A percentile compares a stretch with the other conserved stretches of the same genome.
phyloP scores from a whole-genome alignment of 2,329 filamentous ascomycete species.

The Neofusicoccum cordaticola region DNA sequence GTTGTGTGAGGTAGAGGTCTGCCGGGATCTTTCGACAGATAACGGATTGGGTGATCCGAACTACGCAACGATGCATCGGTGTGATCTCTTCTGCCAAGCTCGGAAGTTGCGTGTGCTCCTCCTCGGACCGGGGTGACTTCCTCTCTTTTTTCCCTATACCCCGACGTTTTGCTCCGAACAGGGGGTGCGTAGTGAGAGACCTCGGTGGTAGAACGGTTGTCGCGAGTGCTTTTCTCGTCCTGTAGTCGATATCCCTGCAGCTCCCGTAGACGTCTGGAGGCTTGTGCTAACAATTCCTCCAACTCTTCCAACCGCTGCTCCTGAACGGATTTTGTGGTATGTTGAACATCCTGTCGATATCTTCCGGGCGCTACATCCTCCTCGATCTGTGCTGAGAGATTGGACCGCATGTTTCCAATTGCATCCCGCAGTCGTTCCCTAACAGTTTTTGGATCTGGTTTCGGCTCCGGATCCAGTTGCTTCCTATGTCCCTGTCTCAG shows the following conservation, averaged over 20 bases:
- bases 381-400: not conserved
- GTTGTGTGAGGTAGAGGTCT: not conserved
- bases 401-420: not conserved
- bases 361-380: not conserved
- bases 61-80: not conserved
- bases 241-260: not conserved
- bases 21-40: not conserved
- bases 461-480: not conserved
- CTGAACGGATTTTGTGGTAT: not conserved
- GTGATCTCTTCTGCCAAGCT: not conserved
- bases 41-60: not conserved
- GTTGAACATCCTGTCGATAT: not conserved
- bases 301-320: not conserved
- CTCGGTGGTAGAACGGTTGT: too few species aligned
- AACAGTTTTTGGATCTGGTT: not conserved
- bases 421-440: not conserved
- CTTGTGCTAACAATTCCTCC: not conserved
- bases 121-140: not conserved
- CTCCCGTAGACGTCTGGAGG: not conserved
- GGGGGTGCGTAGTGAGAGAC: not conserved
- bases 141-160: not conserved
- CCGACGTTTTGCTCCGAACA: not conserved
- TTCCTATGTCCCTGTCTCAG: too few species aligned
- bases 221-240: not conserved
- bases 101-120: not conserved